Percentiles rank a stretch among this genome's conserved stretches.
These are phyloP conservation scores for Aspergillus unguis DNA, from an alignment of 2,329 filamentous ascomycete species.

Conservation along the genomic window DNA sequence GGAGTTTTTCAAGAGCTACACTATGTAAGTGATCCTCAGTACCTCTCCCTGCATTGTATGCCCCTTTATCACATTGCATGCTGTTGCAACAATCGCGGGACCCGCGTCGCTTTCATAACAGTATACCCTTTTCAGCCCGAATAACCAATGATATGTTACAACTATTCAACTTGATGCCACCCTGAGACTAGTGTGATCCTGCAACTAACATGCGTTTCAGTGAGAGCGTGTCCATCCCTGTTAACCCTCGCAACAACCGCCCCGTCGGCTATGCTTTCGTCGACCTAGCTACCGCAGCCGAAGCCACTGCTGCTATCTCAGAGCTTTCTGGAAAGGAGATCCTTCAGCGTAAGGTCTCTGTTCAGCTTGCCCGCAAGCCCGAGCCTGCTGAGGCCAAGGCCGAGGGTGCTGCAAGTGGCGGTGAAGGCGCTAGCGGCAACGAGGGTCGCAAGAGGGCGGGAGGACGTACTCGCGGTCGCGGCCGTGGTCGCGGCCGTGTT, in stretches of 20 bases:
- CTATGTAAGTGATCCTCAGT: conserved; percentile 71
- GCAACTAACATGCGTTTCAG: conserved; percentile 51
- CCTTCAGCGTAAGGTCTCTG: conserved; percentile 96
- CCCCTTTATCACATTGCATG: not conserved
- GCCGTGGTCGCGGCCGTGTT: conserved; percentile 64
- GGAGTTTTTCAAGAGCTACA: conserved; percentile 99
- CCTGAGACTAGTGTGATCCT: not conserved
- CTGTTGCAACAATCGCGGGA: conserved; percentile 3
- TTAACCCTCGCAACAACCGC: conserved; percentile 97
- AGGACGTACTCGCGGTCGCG: conserved; percentile 60
- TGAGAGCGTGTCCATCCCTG: conserved; percentile 98
- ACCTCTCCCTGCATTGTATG: conserved; percentile 1
- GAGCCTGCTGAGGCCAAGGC: conserved; percentile 76
- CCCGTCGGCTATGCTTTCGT: conserved; percentile 99
- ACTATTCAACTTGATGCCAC: not conserved
- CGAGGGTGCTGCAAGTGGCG: conserved; percentile 66
- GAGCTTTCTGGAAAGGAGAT: conserved; percentile 98
- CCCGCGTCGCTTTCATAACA: not conserved
- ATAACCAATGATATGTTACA: not conserved
- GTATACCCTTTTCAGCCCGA: not conserved
- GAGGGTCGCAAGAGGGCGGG: conserved; percentile 60
- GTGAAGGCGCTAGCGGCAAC: conserved; percentile 69
- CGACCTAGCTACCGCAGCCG: conserved; percentile 88
- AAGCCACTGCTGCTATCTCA: conserved; percentile 91
- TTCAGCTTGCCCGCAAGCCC: conserved; percentile 96